Base-by-base conservation (phyloP, 2,329 filamentous ascomycete species). In the Capronia americana region DNA sequence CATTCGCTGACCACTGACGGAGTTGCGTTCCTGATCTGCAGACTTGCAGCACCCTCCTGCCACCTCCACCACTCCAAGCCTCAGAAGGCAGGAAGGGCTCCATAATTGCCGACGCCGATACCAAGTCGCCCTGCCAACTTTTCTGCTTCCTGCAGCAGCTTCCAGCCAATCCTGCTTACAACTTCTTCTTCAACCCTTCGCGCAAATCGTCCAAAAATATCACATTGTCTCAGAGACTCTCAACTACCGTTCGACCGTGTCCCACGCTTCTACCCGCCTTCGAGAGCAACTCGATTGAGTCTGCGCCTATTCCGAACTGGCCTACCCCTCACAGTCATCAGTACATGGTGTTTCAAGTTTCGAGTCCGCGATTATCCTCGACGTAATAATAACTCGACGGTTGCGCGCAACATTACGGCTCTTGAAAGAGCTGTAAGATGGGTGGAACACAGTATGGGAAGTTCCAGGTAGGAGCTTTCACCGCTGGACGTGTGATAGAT, bases 381-480 rank as follows among this genome's bases (percentile, higher is more conserved):
- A 41, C 48, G n/a, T 7, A 51, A 23, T 55, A 23, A 50, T 23
- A 23, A 1, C 41, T 44, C 41, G 20, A 58, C 54, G 48, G 51
- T 17, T 34, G 44, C 51, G 14, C 24, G 38, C 44, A n/a, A 55
- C 24, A n/a, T 34, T 28, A 51, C 61, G 14, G 41, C 50, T 50
- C 61, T 38, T 57, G 30, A 44, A 61, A 32, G 53, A 64, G 66
- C 65, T 51, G 61, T 72, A 75, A 68, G 57, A 84, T 84, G 82
- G 81, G 81, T 65, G 82, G 80, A 64, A 84, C 83, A 66, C 82
- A 86, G 72, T 87, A 86, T 78, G 85, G 85, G 66, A 85, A 86
- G 70, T 87, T 87, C 74, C 77, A 84, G 76, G 85, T 87, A 78
- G 77, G 80, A 77, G 63, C 23, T 54, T 60, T 4, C 26, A 26